These are phyloP conservation scores for Botrytis fragariae DNA, from an alignment of 2,329 filamentous ascomycete genomes.

Conservation along the genomic window DNA sequence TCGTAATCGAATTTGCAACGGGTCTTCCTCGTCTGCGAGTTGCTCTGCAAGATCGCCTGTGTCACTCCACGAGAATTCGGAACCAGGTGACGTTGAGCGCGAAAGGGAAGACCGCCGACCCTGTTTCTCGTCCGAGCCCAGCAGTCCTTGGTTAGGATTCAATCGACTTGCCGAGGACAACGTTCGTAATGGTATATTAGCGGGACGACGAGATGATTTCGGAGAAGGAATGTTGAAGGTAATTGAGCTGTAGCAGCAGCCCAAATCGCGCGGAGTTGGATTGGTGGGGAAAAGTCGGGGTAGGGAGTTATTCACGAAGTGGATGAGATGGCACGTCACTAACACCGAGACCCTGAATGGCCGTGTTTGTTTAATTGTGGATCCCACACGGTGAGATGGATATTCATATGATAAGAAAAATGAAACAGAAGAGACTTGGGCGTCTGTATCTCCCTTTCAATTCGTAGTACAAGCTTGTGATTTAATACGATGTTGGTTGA, in stretches of 20 bases:
- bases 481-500: slow-evolving; percentile 18
- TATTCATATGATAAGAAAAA: slow-evolving; percentile 21
- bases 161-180: slow-evolving; percentile 47
- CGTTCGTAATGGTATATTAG: slow-evolving; percentile 84
- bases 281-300: slow-evolving; percentile 21
- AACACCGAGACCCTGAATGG: slow-evolving; percentile 16
- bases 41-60: slow-evolving; percentile 95
- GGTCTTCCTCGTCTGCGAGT: slow-evolving; percentile 78
- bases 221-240: slow-evolving; percentile 82
- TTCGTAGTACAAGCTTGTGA: slow-evolving; percentile 8
- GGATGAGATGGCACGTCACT: slow-evolving; percentile 23
- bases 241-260: slow-evolving; percentile 75
- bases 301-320: slow-evolving; percentile 8
- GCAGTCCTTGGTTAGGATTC: slow-evolving; percentile 45
- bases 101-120: slow-evolving; percentile 44
- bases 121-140: slow-evolving; percentile 45
- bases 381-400: slow-evolving; percentile 15
- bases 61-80: slow-evolving; percentile 84
- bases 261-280: slow-evolving; percentile 42
- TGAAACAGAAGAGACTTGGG: slow-evolving; percentile 14
- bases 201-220: slow-evolving; percentile 64
- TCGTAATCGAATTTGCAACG: slow-evolving; percentile 67
- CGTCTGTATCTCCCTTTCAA: slow-evolving; percentile 11
- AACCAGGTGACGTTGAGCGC: slow-evolving; percentile 58
- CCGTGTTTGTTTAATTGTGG: slow-evolving; percentile 13